phyloP scores from a whole-genome alignment of 2,329 filamentous ascomycete species.

The Escovopsis weberi region DNA sequence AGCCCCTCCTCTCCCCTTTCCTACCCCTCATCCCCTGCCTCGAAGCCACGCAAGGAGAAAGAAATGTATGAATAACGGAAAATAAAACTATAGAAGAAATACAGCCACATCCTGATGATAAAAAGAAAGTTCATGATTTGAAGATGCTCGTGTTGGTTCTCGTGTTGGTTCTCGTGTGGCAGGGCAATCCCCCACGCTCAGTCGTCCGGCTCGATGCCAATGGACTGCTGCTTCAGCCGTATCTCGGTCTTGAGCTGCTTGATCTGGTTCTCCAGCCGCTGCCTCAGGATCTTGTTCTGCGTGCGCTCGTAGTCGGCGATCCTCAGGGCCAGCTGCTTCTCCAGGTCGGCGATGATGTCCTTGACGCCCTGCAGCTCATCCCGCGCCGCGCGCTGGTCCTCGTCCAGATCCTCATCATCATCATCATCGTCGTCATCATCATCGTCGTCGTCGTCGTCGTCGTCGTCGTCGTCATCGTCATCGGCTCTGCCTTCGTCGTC shows the following conservation, averaged over 20 bases:
- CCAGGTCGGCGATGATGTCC: slow-evolving; percentile 38
- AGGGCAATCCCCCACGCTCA: slow-evolving; percentile 5
- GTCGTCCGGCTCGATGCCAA: slow-evolving; percentile 25
- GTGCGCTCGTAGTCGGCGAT: slow-evolving; percentile 29
- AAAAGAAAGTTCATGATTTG: too few species aligned
- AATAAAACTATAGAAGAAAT: too few species aligned
- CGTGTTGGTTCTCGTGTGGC: too few species aligned
- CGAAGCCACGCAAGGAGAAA: too few species aligned
- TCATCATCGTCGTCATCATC: slow-evolving; percentile 31
- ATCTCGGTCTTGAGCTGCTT: slow-evolving; percentile 31
- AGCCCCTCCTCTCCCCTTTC: too few species aligned
- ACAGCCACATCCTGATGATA: too few species aligned
- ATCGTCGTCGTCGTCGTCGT: slow-evolving; percentile 29
- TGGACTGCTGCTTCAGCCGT: slow-evolving; percentile 29
- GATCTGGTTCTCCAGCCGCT: slow-evolving; percentile 35
- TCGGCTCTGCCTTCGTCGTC: slow-evolving; percentile 28
- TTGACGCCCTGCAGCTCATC: slow-evolving; percentile 40
- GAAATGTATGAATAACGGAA: too few species aligned
- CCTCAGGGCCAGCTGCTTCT: slow-evolving; percentile 33
- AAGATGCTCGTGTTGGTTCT: too few species aligned
- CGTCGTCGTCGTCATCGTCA: slow-evolving; percentile 26
- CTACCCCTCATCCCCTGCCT: too few species aligned
- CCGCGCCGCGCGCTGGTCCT: slow-evolving; percentile 33
- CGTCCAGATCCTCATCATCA: slow-evolving; percentile 38
- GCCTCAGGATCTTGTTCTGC: slow-evolving; percentile 32